A percentile compares a stretch with the other conserved stretches of the same genome.
phyloP scores from a whole-genome alignment of 2,329 filamentous ascomycete species.

The Penicillium sp. region DNA sequence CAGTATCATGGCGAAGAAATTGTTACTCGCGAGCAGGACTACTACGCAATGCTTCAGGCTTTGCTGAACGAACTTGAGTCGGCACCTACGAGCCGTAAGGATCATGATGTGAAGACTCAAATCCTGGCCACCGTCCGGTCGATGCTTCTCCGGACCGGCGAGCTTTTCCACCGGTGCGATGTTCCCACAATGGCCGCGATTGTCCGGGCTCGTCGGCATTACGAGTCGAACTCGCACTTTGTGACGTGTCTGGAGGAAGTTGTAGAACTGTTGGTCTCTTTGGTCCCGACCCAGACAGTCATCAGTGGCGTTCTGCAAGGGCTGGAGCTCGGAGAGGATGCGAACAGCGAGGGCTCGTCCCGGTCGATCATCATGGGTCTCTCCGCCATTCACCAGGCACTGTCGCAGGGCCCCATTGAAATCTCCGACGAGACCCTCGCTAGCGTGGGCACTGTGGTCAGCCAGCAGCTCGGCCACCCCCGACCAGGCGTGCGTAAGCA shows the following conservation, averaged over 20 bases:
- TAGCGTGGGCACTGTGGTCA: conserved; percentile 34
- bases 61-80: conserved; percentile 39
- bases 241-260: conserved; percentile 42
- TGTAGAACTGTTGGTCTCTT: conserved; percentile 34
- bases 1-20: conserved; percentile 37
- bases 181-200: conserved; percentile 37
- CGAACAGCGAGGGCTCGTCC: conserved; percentile 30
- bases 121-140: conserved; percentile 43
- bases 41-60: conserved; percentile 38
- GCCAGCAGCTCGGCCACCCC: conserved; percentile 31
- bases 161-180: conserved; percentile 36
- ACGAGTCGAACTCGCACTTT: conserved; percentile 41
- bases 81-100: conserved; percentile 29
- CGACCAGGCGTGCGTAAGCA: conserved; percentile 41
- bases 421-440: conserved; percentile 23
- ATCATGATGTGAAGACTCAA: conserved; percentile 42
- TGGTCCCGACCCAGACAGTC: conserved; percentile 18
- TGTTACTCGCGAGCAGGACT: conserved; percentile 36
- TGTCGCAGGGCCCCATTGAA: conserved; percentile 16
- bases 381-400: conserved; percentile 20
- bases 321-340: conserved; percentile 30
- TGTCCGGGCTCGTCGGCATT: conserved; percentile 38
- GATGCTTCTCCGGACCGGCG: conserved; percentile 38
- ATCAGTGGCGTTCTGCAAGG: conserved; percentile 36
- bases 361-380: conserved; percentile 37